Conservation (phyloP, 805 yeast genomes). For the Clavispora santaluciae region DNA sequence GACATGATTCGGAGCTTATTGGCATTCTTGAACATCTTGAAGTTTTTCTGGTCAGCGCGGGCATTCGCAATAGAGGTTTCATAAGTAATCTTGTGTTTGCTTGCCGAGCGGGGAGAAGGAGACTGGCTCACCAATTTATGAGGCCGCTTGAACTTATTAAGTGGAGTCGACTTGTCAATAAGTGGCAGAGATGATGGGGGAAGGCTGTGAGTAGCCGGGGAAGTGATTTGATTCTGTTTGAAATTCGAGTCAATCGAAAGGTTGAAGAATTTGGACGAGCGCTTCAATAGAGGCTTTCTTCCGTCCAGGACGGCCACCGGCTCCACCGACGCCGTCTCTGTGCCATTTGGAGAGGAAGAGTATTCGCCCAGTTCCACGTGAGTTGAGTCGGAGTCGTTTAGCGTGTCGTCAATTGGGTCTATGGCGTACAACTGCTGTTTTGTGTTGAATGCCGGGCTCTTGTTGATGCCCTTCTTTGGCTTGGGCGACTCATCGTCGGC, state of each 20-base stretch:
- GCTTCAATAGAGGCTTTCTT: slow-evolving; percentile 23
- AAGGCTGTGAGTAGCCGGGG: slow-evolving; percentile 8
- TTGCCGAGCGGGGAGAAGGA: slow-evolving; percentile 32
- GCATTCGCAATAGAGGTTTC: slow-evolving; percentile 2
- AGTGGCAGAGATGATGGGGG: slow-evolving; percentile 7
- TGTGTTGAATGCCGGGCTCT: slow-evolving; percentile 40
- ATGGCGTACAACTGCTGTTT: slow-evolving; percentile 24
- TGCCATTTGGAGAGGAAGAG: neutral
- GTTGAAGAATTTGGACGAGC: slow-evolving; percentile 40
- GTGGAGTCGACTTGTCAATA: slow-evolving; percentile 12
- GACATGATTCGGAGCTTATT: slow-evolving; percentile 30
- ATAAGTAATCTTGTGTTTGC: slow-evolving; percentile 9
- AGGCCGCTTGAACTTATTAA: slow-evolving; percentile 38
- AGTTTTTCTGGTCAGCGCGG: slow-evolving; percentile 8
- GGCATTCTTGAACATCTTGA: slow-evolving; percentile 33
- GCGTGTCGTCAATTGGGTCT: slow-evolving; percentile 13
- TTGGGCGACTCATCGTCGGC: slow-evolving; percentile 17
- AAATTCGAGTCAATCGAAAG: slow-evolving; percentile 32
- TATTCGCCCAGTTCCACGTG: neutral
- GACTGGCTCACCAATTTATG: slow-evolving; percentile 40
- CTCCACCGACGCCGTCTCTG: neutral
- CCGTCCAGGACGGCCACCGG: neutral
- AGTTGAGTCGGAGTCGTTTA: slow-evolving; percentile 1
- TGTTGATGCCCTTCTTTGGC: slow-evolving; percentile 24
- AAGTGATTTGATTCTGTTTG: slow-evolving; percentile 11